Base-by-base conservation (phyloP, 1,139 yeast genomes). In the Zhuliangozyma blackwelliae region DNA sequence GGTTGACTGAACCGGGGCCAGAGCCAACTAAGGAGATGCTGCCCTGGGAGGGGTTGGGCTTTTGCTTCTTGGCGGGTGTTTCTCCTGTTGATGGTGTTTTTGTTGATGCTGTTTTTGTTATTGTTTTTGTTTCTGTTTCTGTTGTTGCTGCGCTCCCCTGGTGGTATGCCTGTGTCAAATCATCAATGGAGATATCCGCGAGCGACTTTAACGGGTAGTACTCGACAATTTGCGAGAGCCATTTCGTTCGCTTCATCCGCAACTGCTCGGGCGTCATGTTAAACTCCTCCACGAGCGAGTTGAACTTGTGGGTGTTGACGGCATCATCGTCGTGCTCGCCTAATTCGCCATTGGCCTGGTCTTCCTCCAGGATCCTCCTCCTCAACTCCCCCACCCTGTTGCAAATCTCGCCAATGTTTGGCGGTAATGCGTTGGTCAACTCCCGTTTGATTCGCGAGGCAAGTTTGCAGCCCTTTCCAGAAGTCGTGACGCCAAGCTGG, bases 201-300 rank as follows among this genome's bases (percentile, higher is more conserved):
- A 90, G 67, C 48, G 77, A 72, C 5, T 67, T 61, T 35, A 90
- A 65, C 3, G 98, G 98, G 54, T 80, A 90, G 55, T 90, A 90
- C 54, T 90, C 97, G 35, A 90, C 94, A 34, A 90, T 77, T 53
- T 90, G 97, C 1, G 90, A 77, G 39, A 90, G 65, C 95, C 96
- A 92, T 49, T 95, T 71, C 29, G 87, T 70, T 46, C 95, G 65
- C 52, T 79, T 82, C 23, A 69, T 55, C 42, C 75, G 77, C 49
- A 72, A 68, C 49, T 77, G 76, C 29, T 71, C 68, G 31, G 64
- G 66, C 0, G 74, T 65, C 72, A 73, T 73, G 38, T 70, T 69
- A 49, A 77, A 77, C 48, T 82, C 90, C 27, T 73, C 65, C 7
- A 84, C 80, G 31, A 86, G 68, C 26, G 69, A 57, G 55, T 86